Conservation (phyloP, 495 filamentous ascomycete genomes). For the Tuber magnatum region DNA sequence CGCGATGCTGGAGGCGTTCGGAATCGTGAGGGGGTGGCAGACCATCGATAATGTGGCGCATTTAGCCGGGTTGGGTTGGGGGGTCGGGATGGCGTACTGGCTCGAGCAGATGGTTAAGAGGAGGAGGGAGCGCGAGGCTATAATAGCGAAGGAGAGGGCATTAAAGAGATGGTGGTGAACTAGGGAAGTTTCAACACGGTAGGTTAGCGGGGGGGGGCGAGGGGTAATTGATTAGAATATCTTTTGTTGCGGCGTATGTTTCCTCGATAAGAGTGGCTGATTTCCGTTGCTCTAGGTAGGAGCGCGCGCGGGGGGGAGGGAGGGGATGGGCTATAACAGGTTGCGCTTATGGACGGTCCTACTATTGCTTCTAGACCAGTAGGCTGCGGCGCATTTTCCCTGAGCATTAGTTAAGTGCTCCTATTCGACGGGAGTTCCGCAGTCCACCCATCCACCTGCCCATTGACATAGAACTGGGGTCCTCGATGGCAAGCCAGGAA, state of each 20-base stretch:
- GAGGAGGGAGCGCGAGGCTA: constrained; percentile 14
- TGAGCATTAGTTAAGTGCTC: not conserved
- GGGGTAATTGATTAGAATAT: not conserved
- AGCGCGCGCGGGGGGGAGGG: not conserved
- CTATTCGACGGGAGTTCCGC: not conserved
- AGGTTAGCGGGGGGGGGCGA: not conserved
- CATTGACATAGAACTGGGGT: not conserved
- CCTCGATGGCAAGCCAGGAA: not conserved
- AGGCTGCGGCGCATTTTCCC: not conserved
- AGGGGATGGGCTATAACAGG: not conserved
- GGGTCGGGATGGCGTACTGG: constrained; percentile 31
- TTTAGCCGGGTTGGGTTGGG: constrained; percentile 52
- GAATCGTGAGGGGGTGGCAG: constrained; percentile 42
- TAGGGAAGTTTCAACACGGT: not conserved
- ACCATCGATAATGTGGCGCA: constrained; percentile 64
- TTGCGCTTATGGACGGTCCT: not conserved
- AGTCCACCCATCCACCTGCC: not conserved
- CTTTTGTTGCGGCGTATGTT: not conserved
- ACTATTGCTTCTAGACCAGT: not conserved
- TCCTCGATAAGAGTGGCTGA: not conserved
- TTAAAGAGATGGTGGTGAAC: constrained; percentile 10
- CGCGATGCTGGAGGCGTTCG: constrained; percentile 47
- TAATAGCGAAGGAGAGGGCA: not conserved
- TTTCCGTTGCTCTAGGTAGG: not conserved
- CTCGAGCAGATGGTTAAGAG: constrained; percentile 26